Conservation (phyloP, 2,329 filamentous ascomycete species). For the Fusarium buharicum region DNA sequence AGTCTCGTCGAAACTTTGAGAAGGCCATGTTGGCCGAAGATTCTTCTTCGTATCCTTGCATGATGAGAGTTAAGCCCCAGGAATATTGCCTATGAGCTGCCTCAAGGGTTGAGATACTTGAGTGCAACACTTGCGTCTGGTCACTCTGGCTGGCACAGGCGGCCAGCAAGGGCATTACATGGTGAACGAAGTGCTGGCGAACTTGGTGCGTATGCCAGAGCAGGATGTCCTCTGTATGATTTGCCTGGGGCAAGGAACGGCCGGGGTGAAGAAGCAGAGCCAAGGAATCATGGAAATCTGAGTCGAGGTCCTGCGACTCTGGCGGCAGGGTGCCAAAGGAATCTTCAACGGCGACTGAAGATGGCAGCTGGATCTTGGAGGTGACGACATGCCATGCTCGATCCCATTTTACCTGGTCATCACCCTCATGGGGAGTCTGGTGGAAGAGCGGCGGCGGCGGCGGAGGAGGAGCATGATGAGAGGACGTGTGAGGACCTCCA, state of each 20-base stretch:
- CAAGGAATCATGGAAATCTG: slow-evolving; percentile 63
- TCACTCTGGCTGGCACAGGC: slow-evolving; percentile 57
- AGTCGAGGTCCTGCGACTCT: slow-evolving; percentile 56
- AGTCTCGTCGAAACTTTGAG: slow-evolving; percentile 66
- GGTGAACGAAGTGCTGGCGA: slow-evolving; percentile 67
- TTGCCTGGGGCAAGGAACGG: slow-evolving; percentile 59
- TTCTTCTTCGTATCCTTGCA: slow-evolving; percentile 57
- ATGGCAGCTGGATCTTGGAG: slow-evolving; percentile 64
- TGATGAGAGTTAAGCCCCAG: slow-evolving; percentile 63
- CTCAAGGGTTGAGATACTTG: slow-evolving; percentile 67
- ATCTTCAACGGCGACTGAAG: slow-evolving; percentile 65
- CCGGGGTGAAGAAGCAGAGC: slow-evolving; percentile 63
- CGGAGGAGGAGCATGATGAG: slow-evolving; percentile 35
- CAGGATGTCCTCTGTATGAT: slow-evolving; percentile 66
- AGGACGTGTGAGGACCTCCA: slow-evolving; percentile 52
- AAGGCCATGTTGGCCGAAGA: slow-evolving; percentile 53
- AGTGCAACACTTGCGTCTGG: slow-evolving; percentile 59
- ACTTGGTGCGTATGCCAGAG: slow-evolving; percentile 71
- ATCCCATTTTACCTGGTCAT: slow-evolving; percentile 68
- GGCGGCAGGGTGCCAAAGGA: slow-evolving; percentile 62
- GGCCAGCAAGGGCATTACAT: slow-evolving; percentile 66
- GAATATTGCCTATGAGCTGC: slow-evolving; percentile 68
- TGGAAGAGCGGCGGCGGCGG: slow-evolving; percentile 35
- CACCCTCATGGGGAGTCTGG: slow-evolving; percentile 42
- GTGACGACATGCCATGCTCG: slow-evolving; percentile 72